phyloP scores from a whole-genome alignment of 2,329 filamentous ascomycete species.

The Verticillium dahliae region DNA sequence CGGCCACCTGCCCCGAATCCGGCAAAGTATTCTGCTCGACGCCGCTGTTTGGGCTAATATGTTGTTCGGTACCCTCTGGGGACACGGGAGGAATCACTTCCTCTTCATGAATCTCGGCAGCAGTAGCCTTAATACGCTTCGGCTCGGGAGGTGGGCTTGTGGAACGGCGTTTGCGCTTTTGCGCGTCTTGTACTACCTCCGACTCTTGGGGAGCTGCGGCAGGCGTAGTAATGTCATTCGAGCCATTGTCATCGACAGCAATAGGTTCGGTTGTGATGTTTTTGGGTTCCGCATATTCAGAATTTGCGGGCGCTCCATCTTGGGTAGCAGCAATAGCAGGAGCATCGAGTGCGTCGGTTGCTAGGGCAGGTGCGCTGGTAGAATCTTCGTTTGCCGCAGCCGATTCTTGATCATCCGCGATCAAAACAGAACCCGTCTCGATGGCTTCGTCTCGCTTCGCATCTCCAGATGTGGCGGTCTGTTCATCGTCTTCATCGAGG shows the following conservation, averaged over 20 bases:
- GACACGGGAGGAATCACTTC: not conserved
- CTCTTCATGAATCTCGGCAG: not conserved
- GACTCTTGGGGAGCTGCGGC: slow-evolving; percentile 3
- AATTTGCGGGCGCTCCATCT: not conserved
- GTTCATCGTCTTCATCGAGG: slow-evolving; percentile 36
- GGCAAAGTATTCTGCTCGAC: not conserved
- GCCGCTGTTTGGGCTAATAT: not conserved
- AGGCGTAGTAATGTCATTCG: slow-evolving; percentile 3
- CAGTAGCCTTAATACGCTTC: slow-evolving; percentile 44
- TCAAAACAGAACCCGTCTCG: not conserved
- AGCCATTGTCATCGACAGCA: not conserved
- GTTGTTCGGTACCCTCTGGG: not conserved
- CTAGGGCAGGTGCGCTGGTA: not conserved
- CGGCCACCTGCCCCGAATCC: not conserved
- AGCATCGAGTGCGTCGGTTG: not conserved
- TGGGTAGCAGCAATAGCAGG: not conserved
- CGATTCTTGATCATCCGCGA: slow-evolving; percentile 1
- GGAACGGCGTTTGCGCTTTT: slow-evolving; percentile 63
- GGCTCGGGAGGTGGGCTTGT: slow-evolving; percentile 50
- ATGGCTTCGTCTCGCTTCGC: not conserved
- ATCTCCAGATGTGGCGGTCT: not conserved
- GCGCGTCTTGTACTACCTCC: slow-evolving; percentile 38
- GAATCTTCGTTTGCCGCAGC: not conserved
- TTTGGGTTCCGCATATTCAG: not conserved
- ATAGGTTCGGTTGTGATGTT: slow-evolving; percentile 3